A percentile compares a stretch with the other conserved stretches of the same genome.
Conservation (phyloP, 2,329 filamentous ascomycete genomes). For the Leptosphaerulina australis region DNA sequence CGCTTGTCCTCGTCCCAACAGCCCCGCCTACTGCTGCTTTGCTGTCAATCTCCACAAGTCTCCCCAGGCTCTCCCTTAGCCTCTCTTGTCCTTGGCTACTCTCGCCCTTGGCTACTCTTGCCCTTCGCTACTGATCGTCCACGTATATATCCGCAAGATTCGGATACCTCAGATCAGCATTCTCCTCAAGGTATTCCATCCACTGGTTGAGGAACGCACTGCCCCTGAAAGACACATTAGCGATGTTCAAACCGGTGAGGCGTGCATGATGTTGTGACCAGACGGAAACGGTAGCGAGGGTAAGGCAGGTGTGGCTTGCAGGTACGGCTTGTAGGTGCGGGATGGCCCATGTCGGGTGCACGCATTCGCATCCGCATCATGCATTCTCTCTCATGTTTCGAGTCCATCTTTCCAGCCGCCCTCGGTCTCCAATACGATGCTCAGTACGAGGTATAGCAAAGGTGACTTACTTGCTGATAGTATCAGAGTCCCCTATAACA, state of each 20-base stretch:
- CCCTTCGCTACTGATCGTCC: constrained; percentile 26
- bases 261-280: constrained; percentile 15
- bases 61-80: not conserved
- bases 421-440: constrained; percentile 15
- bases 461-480: constrained; percentile 76
- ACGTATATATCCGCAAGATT: constrained; percentile 61
- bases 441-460: not conserved
- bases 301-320: constrained; percentile 12
- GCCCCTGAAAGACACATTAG: constrained; percentile 62
- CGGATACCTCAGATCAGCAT: constrained; percentile 89
- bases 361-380: constrained; percentile 5
- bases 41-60: constrained; percentile 11
- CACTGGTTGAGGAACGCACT: constrained; percentile 84
- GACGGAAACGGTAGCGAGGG: constrained; percentile 8
- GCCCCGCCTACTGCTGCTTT: constrained; percentile 8
- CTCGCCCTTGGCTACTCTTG: not conserved
- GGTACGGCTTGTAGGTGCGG: constrained; percentile 15
- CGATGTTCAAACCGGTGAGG: constrained; percentile 6
- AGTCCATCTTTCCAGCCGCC: constrained; percentile 7
- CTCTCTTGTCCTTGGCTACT: not conserved
- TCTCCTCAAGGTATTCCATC: constrained; percentile 90
- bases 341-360: constrained; percentile 1
- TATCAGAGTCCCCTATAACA: constrained; percentile 92
- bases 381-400: constrained; percentile 10
- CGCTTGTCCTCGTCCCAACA: constrained; percentile 16